Conservation (phyloP, 768 basidiomycete genomes). For the Suillus weaverae region DNA sequence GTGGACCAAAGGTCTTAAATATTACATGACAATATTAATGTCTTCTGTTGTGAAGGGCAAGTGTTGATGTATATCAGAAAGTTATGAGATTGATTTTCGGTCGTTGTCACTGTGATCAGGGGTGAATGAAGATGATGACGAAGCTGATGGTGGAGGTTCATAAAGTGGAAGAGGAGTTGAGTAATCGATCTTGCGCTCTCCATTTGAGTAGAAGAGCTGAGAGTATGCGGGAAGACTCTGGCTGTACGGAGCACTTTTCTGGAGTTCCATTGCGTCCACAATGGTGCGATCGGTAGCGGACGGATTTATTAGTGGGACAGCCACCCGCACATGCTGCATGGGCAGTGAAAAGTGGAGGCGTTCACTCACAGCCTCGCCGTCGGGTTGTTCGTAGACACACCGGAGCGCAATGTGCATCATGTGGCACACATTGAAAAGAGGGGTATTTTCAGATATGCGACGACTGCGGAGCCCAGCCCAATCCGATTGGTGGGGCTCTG, state of each 20-base stretch:
- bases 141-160: slow-evolving; percentile 37
- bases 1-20: slow-evolving; percentile 1
- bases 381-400: slow-evolving; percentile 53
- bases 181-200: slow-evolving; percentile 70
- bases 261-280: slow-evolving; percentile 9
- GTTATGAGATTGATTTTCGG: slow-evolving; percentile 10
- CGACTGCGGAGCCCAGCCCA: slow-evolving; percentile 32
- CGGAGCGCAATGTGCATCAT: slow-evolving; percentile 51
- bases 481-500: slow-evolving; percentile 17
- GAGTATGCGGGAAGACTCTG: slow-evolving; percentile 69
- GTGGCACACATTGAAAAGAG: slow-evolving; percentile 60
- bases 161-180: slow-evolving; percentile 65
- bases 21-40: background rate
- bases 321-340: slow-evolving; percentile 49
- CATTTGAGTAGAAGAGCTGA: slow-evolving; percentile 72
- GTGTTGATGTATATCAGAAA: background rate
- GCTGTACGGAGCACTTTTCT: slow-evolving; percentile 19
- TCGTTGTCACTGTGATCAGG: slow-evolving; percentile 7
- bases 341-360: slow-evolving; percentile 46
- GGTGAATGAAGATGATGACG: slow-evolving; percentile 9
- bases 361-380: slow-evolving; percentile 27
- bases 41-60: background rate
- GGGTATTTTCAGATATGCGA: slow-evolving; percentile 49
- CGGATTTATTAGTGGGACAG: slow-evolving; percentile 12
- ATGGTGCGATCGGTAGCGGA: slow-evolving; percentile 7